Evolutionary conservation across 2,329 filamentous ascomycete genomes (phyloP).

Genomic region (Zymoseptoria tritici): DNA sequence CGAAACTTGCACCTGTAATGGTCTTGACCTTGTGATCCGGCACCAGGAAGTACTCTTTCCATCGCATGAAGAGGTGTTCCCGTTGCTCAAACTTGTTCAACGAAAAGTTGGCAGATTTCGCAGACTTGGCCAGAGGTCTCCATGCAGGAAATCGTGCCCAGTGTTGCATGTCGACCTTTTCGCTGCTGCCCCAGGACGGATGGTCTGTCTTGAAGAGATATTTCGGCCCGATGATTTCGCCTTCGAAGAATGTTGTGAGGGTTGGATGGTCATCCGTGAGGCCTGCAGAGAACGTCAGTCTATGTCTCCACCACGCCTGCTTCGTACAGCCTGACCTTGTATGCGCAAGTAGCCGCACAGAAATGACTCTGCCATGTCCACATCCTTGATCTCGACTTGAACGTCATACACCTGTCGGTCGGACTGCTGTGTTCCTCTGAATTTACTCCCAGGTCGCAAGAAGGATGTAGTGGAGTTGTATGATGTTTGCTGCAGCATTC

Average conservation of each 20-base stretch:
- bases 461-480: conserved; percentile 71
- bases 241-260: conserved; percentile 96
- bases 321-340: conserved; percentile 56
- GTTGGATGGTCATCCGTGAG: conserved; percentile 93
- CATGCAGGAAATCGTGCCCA: conserved; percentile 89
- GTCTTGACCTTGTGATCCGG: conserved; percentile 88
- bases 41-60: conserved; percentile 97
- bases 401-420: conserved; percentile 93
- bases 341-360: conserved; percentile 93
- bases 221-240: conserved; percentile 92
- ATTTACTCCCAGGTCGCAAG: conserved; percentile 78
- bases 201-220: conserved; percentile 91
- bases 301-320: neutral
- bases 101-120: conserved; percentile 51
- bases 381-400: conserved; percentile 92
- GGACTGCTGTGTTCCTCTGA: conserved; percentile 84
- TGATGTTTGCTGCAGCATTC: conserved; percentile 55
- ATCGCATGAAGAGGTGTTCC: conserved; percentile 95
- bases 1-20: conserved; percentile 90
- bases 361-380: conserved; percentile 89
- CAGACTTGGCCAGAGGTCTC: conserved; percentile 62
- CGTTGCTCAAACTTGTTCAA: conserved; percentile 65
- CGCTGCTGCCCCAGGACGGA: conserved; percentile 81
- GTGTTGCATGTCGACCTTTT: conserved; percentile 86
- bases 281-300: conserved; percentile 45